phyloP scores from a whole-genome alignment of 345 rosid species.

The Chamaenerion angustifolium region DNA sequence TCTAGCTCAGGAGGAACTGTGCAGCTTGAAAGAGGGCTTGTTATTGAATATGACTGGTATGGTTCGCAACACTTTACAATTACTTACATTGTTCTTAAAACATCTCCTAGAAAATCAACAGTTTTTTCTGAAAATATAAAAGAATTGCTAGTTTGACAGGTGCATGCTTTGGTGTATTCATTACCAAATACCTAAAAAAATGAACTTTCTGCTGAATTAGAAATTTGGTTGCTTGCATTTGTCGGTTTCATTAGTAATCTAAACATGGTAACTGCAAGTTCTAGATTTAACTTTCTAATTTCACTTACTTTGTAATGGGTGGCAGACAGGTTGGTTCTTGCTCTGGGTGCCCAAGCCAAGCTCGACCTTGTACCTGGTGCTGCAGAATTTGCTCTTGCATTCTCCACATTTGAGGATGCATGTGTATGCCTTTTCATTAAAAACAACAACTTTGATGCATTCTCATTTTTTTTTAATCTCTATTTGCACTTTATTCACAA shows the following conservation, averaged over 20 bases:
- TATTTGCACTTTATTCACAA: not conserved
- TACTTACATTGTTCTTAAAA: not conserved
- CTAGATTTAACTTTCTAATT: slow-evolving; percentile 1
- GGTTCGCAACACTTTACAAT: slow-evolving; percentile 10
- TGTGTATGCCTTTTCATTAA: slow-evolving; percentile 28
- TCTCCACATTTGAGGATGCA: slow-evolving; percentile 81
- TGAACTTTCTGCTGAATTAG: no score
- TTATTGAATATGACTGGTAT: slow-evolving; percentile 92
- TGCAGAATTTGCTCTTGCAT: slow-evolving; percentile 73
- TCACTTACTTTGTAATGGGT: slow-evolving; percentile 30
- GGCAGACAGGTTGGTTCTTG: slow-evolving; percentile 98
- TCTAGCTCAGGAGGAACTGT: slow-evolving; percentile 63
- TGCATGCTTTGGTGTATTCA: no score
- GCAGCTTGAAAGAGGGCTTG: slow-evolving; percentile 67
- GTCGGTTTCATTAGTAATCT: no score
- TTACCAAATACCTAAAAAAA: no score
- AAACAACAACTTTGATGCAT: slow-evolving; percentile 1
- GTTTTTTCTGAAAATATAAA: no score
- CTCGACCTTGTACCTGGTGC: slow-evolving; percentile 86
- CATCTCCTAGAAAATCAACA: not conserved
- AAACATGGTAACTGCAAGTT: not conserved
- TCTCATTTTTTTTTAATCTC: not conserved
- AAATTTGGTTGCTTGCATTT: no score
- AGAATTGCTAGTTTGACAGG: no score
- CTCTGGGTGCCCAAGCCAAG: slow-evolving; percentile 88